Evolutionary conservation across 257 asterid species (phyloP).

Genomic region (Scutellaria barbata): DNA sequence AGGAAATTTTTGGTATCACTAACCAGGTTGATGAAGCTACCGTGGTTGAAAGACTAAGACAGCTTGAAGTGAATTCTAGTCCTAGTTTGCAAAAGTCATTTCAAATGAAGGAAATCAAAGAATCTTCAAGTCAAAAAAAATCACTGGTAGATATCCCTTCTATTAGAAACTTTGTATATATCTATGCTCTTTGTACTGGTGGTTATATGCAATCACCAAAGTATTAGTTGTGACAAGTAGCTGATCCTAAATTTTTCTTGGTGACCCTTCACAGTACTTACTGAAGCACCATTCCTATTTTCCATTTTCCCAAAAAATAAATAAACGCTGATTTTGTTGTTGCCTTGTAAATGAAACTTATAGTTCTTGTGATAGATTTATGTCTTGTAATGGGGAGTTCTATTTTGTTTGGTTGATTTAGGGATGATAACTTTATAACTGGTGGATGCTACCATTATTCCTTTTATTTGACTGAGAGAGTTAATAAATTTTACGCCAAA

Average conservation of each 20-base stretch:
- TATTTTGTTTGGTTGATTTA: constrained; percentile 17
- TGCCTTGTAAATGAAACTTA: no score
- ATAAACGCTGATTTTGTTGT: no score
- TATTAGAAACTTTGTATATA: constrained; percentile 22
- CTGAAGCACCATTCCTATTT: neutral
- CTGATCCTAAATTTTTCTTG: constrained; percentile 14
- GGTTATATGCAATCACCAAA: neutral
- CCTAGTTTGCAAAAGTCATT: constrained; percentile 56
- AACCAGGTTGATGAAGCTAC: constrained; percentile 87
- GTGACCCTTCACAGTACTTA: neutral
- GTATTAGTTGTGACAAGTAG: constrained; percentile 21
- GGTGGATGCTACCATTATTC: constrained; percentile 7
- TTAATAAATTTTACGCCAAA: neutral
- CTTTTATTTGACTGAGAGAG: constrained; percentile 13
- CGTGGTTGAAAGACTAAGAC: constrained; percentile 73
- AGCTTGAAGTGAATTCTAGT: constrained; percentile 60
- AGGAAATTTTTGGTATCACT: constrained; percentile 31
- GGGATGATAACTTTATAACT: constrained; percentile 10
- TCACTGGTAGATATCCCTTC: constrained; percentile 62
- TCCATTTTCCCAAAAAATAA: neutral
- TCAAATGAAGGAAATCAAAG: constrained; percentile 62
- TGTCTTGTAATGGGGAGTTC: neutral
- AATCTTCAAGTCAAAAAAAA: constrained; percentile 58
- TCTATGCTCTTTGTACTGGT: neutral
- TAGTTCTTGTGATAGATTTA: no score